A percentile compares a stretch with the other conserved stretches of the same genome.
phyloP scores from a whole-genome alignment of 345 rosid species.

The Citrus inodora region DNA sequence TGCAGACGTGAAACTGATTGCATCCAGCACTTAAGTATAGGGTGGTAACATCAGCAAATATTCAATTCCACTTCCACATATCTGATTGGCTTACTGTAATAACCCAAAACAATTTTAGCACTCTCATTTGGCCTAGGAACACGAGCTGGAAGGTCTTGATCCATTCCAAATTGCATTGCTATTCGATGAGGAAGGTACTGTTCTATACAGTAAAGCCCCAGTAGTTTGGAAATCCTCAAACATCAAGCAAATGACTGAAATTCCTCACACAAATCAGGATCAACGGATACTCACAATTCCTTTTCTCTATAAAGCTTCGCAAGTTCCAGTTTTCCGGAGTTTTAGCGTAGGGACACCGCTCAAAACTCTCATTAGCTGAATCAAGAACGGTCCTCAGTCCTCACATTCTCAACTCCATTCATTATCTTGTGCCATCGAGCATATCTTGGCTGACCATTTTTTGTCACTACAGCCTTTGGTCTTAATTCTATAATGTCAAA shows the following conservation, averaged over 20 bases:
- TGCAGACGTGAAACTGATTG: background rate
- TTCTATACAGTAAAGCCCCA: slow-evolving; percentile 10
- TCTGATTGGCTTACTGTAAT: slow-evolving; percentile 1
- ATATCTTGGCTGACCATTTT: slow-evolving; percentile 30
- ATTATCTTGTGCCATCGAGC: slow-evolving; percentile 35
- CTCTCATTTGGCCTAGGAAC: background rate
- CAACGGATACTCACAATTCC: background rate
- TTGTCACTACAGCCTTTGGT: slow-evolving; percentile 29
- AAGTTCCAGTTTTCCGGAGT: background rate
- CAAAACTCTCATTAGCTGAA: slow-evolving; percentile 18
- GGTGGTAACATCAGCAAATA: slow-evolving; percentile 23
- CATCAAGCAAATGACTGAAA: slow-evolving; percentile 21
- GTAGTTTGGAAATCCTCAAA: slow-evolving; percentile 18
- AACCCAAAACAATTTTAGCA: background rate
- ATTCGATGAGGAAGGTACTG: slow-evolving; percentile 1
- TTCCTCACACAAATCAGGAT: slow-evolving; percentile 3
- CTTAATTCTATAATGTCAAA: slow-evolving; percentile 20
- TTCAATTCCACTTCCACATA: slow-evolving; percentile 1
- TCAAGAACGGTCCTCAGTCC: slow-evolving; percentile 18
- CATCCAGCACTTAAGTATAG: slow-evolving; percentile 28
- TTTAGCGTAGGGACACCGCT: slow-evolving; percentile 25
- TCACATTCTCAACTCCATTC: slow-evolving; percentile 18
- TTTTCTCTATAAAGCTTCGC: background rate
- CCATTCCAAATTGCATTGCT: slow-evolving; percentile 6
- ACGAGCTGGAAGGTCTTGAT: slow-evolving; percentile 6